Evolutionary conservation across 2,329 filamentous ascomycete species (phyloP).

Genomic region (Dactylellina leptospora): DNA sequence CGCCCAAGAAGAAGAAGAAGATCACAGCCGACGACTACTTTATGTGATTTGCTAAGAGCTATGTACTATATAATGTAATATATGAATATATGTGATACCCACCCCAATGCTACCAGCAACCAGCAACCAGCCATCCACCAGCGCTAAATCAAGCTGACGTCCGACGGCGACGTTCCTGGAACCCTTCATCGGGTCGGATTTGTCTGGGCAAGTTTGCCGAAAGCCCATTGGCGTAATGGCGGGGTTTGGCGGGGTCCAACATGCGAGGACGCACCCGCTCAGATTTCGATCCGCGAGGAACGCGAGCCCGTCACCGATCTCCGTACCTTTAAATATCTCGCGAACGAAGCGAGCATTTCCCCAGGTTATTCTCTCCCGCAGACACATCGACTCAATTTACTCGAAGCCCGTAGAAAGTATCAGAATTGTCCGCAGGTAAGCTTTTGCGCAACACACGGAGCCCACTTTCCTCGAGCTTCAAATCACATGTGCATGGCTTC

Average conservation of each 20-base stretch:
- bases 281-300: conserved; percentile 20
- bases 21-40: conserved; percentile 44
- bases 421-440: too few relatives aligned
- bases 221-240: conserved; percentile 31
- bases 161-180: not conserved
- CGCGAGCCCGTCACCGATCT: conserved; percentile 16
- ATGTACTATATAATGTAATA: conserved; percentile 8
- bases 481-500: too few relatives aligned
- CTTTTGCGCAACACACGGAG: not conserved
- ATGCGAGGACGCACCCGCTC: not conserved
- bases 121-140: too few relatives aligned
- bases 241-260: conserved; percentile 37
- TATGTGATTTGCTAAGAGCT: conserved; percentile 13
- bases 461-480: not conserved
- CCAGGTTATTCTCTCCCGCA: not conserved
- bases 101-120: too few relatives aligned
- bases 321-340: conserved; percentile 6
- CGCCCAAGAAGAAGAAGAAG: conserved; percentile 44
- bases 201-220: conserved; percentile 4
- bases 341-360: not conserved
- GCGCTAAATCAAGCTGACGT: too few relatives aligned
- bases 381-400: not conserved
- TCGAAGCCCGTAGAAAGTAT: not conserved
- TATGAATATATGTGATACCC: conserved; percentile 27
- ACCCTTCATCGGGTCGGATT: not conserved